Conservation (phyloP, 2,329 filamentous ascomycete species). For the Fusarium sp. region DNA sequence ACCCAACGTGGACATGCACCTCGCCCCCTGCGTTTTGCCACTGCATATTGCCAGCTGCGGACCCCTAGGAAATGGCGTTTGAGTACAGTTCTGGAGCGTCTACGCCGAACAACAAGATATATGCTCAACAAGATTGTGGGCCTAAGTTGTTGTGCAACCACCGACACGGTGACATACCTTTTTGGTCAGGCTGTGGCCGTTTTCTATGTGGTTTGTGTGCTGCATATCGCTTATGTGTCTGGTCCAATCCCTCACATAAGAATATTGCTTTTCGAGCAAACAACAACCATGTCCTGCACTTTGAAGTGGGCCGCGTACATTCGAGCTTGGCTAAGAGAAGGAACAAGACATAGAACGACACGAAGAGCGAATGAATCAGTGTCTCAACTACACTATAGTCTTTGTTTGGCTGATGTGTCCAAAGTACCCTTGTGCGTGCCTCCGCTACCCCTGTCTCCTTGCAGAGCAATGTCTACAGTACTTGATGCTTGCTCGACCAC, state of each 20-base stretch:
- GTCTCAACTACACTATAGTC: neutral
- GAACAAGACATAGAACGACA: constrained; percentile 1
- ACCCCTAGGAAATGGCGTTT: constrained; percentile 9
- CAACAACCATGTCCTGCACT: constrained; percentile 15
- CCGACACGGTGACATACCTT: constrained; percentile 8
- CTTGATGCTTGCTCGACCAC: constrained; percentile 29
- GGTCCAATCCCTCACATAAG: constrained; percentile 8
- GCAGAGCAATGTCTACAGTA: constrained; percentile 1
- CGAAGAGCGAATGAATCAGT: constrained; percentile 2
- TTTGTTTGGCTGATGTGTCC: neutral
- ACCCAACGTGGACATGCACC: constrained; percentile 5
- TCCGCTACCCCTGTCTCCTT: constrained; percentile 1
- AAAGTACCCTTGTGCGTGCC: constrained; percentile 1
- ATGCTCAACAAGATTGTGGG: constrained; percentile 16
- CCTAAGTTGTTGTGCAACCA: constrained; percentile 17
- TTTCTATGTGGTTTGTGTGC: constrained; percentile 14
- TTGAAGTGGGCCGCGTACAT: constrained; percentile 10
- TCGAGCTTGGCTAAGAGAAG: constrained; percentile 13
- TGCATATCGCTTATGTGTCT: constrained; percentile 9
- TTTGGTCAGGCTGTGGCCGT: constrained; percentile 15
- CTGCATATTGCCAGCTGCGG: constrained; percentile 5
- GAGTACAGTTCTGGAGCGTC: constrained; percentile 1
- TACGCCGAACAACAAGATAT: constrained; percentile 6
- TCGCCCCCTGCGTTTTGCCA: constrained; percentile 22
- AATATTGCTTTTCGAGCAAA: constrained; percentile 19